Percentiles rank a stretch among this genome's conserved stretches.
Evolutionary conservation across 495 filamentous ascomycete genomes (phyloP).

Genomic region (Penicillium maclennaniae): DNA sequence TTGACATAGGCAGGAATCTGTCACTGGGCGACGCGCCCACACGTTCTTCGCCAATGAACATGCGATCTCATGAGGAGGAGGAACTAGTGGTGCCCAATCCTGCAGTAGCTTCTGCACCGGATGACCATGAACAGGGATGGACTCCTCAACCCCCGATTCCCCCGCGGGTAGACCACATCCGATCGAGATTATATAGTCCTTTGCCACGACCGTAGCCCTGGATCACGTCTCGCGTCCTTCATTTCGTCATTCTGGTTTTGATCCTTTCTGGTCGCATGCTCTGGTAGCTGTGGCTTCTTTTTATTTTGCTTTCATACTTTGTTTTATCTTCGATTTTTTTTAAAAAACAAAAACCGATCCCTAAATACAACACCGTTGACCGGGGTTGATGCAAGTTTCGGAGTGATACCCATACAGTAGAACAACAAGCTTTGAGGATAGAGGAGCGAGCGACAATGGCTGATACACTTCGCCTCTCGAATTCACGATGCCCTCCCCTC

Average conservation of each 20-base stretch:
- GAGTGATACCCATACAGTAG: slow-evolving; percentile 40
- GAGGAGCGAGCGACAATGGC: slow-evolving; percentile 51
- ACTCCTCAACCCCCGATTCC: slow-evolving; percentile 9
- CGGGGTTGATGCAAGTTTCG: slow-evolving; percentile 35
- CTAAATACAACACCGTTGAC: slow-evolving; percentile 38
- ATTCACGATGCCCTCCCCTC: slow-evolving; percentile 52
- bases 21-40: slow-evolving; percentile 25
- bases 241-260: slow-evolving; percentile 25
- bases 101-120: slow-evolving; percentile 41
- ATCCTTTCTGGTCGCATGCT: slow-evolving; percentile 26
- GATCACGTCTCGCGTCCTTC: slow-evolving; percentile 21
- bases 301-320: slow-evolving; percentile 11
- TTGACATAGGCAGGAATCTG: neutral
- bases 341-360: neutral
- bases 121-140: slow-evolving; percentile 17
- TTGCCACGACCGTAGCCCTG: slow-evolving; percentile 9
- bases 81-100: slow-evolving; percentile 27
- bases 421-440: slow-evolving; percentile 10
- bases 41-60: slow-evolving; percentile 15
- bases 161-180: slow-evolving; percentile 13
- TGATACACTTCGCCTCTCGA: slow-evolving; percentile 55
- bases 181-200: slow-evolving; percentile 23
- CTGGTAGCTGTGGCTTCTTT: slow-evolving; percentile 36
- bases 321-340: slow-evolving; percentile 9
- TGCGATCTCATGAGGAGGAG: slow-evolving; percentile 1